Percentiles rank a stretch among this genome's conserved stretches.
phyloP scores from a whole-genome alignment of 495 filamentous ascomycete species.

The Physcia stellaris region DNA sequence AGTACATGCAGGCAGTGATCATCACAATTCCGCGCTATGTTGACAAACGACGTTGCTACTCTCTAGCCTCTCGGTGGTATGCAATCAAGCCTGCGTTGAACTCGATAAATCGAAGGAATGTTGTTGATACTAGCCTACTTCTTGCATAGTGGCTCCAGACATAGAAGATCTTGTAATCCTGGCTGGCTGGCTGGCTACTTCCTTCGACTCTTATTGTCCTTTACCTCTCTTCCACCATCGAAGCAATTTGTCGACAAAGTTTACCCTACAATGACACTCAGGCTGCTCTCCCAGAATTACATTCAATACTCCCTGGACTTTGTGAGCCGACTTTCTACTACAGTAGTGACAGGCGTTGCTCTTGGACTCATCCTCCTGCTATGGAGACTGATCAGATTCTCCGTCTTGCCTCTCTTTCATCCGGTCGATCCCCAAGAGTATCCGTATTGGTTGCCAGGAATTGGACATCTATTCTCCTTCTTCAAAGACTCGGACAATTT shows the following conservation, averaged over 20 bases:
- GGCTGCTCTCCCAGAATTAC: not conserved
- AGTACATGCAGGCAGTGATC: too few species aligned
- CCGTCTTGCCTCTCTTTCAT: conserved; percentile 4
- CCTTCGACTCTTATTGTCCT: not conserved
- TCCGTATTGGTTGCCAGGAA: conserved; percentile 15
- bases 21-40: too few species aligned
- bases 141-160: too few species aligned
- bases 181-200: not conserved
- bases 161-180: not conserved
- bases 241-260: not conserved
- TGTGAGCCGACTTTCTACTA: not conserved
- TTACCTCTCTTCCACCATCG: not conserved
- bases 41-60: too few species aligned
- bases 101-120: too few species aligned
- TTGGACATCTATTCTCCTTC: not conserved
- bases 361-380: not conserved
- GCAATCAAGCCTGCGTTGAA: too few species aligned
- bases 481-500: not conserved
- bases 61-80: too few species aligned
- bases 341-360: not conserved
- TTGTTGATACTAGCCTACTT: too few species aligned
- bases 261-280: not conserved
- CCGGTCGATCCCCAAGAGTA: conserved; percentile 9
- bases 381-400: conserved; percentile 7
- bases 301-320: not conserved